These are phyloP conservation scores for Vitis rupestris DNA, from an alignment of 164 flowering plant genomes.

Conservation along the genomic window DNA sequence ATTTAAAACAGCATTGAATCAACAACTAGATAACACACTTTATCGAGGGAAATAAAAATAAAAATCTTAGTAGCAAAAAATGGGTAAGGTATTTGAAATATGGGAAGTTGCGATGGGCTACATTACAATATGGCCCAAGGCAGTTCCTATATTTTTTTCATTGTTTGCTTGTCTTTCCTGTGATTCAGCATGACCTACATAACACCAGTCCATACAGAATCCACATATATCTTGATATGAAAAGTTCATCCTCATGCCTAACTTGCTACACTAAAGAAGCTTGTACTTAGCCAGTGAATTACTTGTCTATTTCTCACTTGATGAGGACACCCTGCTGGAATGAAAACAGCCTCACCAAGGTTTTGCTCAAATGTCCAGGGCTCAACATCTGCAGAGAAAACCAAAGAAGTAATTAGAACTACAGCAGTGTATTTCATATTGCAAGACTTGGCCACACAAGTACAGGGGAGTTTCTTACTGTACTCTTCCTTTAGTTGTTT, in stretches of 20 bases:
- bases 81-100: too few species aligned
- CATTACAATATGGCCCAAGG: too few species aligned
- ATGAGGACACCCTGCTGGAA: conserved; percentile 20
- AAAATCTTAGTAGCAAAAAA: too few species aligned
- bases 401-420: neutral
- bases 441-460: neutral
- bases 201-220: too few species aligned
- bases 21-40: neutral
- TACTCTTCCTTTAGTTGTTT: conserved; percentile 53
- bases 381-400: conserved; percentile 6
- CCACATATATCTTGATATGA: too few species aligned
- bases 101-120: too few species aligned
- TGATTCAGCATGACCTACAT: too few species aligned
- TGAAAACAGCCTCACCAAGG: conserved; percentile 19
- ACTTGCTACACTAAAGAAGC: too few species aligned
- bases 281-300: neutral
- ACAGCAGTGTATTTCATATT: neutral
- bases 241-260: too few species aligned
- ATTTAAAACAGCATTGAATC: neutral
- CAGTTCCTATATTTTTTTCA: too few species aligned
- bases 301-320: conserved; percentile 15
- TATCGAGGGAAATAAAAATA: too few species aligned
- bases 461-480: conserved; percentile 15
- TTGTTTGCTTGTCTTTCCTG: too few species aligned
- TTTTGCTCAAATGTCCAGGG: conserved; percentile 17